Conservation (phyloP, 108 stramenopile genomes). For the Mayamaea pseudoterrestris region DNA sequence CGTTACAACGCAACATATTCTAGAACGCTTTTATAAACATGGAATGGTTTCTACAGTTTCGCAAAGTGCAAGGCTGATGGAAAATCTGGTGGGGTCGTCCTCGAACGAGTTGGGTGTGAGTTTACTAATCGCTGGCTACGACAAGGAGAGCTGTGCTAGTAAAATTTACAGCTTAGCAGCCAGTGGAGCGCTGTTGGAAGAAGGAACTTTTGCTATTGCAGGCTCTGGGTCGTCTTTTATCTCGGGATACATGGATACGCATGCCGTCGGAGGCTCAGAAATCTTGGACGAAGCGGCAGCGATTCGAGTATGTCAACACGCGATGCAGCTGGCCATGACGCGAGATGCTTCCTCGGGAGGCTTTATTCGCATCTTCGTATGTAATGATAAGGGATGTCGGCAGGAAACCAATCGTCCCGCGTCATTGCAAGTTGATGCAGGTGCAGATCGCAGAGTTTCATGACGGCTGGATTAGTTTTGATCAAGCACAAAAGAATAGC, state of each 20-base stretch:
- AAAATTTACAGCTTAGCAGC: slow-evolving; percentile 53
- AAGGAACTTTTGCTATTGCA: slow-evolving; percentile 50
- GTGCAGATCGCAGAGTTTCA: too few species aligned
- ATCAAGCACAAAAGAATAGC: too few species aligned
- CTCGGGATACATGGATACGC: slow-evolving; percentile 58
- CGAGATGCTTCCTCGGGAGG: slow-evolving; percentile 80
- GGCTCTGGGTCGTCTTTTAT: slow-evolving; percentile 67
- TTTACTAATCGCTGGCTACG: slow-evolving; percentile 67
- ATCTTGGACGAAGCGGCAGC: slow-evolving; percentile 33
- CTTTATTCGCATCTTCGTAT: too few species aligned
- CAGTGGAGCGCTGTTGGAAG: slow-evolving; percentile 41
- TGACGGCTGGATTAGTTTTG: too few species aligned
- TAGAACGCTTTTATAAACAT: slow-evolving; percentile 21
- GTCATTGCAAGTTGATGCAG: too few species aligned
- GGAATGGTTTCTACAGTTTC: slow-evolving; percentile 26
- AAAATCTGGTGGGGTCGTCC: slow-evolving; percentile 14
- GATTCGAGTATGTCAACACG: slow-evolving; percentile 37
- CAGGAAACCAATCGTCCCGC: too few species aligned
- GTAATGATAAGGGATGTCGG: too few species aligned
- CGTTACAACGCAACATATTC: slow-evolving; percentile 26
- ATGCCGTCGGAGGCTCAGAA: slow-evolving; percentile 1
- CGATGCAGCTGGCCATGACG: slow-evolving; percentile 51
- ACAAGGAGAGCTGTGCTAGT: slow-evolving; percentile 11
- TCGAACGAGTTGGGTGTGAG: slow-evolving; percentile 34
- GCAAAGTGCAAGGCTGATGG: slow-evolving; percentile 51